Evolutionary conservation across 108 stramenopile species (phyloP).

Genomic region (Tribonema minus): DNA sequence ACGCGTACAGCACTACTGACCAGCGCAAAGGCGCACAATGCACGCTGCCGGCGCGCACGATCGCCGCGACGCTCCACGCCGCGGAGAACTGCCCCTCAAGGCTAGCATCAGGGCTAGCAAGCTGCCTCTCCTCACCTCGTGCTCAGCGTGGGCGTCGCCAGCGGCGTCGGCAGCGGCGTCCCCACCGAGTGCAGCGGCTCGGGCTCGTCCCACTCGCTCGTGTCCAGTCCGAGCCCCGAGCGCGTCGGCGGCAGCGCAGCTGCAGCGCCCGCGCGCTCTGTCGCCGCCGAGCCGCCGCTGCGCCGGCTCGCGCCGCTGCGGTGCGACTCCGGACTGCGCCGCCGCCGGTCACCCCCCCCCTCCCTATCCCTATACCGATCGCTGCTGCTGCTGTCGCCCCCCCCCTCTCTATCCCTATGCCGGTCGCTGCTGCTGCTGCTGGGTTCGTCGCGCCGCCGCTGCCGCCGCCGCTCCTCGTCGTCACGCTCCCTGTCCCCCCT

Average conservation of each 20-base stretch:
- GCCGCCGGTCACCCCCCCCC: not conserved
- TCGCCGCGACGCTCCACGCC: too few species aligned
- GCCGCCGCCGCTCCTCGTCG: not conserved
- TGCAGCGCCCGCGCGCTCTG: not conserved
- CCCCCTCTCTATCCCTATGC: not conserved
- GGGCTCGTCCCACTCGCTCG: conserved; percentile 55
- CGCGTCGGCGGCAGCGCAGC: not conserved
- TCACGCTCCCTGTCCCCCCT: not conserved
- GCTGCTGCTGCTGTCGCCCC: not conserved
- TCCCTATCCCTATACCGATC: not conserved
- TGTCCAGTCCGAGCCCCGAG: conserved; percentile 36
- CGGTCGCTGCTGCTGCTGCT: not conserved
- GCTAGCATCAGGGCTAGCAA: not conserved
- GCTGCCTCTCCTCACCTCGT: too few species aligned
- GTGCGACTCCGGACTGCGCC: not conserved
- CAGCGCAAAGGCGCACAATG: too few species aligned
- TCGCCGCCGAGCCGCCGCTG: conserved; percentile 2
- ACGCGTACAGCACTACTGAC: too few species aligned
- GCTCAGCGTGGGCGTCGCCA: too few species aligned
- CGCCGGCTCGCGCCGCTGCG: not conserved
- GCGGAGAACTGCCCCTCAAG: not conserved
- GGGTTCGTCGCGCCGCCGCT: not conserved
- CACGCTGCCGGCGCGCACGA: too few species aligned
- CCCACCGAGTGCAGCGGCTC: conserved; percentile 29
- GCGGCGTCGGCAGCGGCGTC: conserved; percentile 30